Evolutionary conservation across 495 filamentous ascomycete species (phyloP).

Genomic region (Aspergillus funiculosus): DNA sequence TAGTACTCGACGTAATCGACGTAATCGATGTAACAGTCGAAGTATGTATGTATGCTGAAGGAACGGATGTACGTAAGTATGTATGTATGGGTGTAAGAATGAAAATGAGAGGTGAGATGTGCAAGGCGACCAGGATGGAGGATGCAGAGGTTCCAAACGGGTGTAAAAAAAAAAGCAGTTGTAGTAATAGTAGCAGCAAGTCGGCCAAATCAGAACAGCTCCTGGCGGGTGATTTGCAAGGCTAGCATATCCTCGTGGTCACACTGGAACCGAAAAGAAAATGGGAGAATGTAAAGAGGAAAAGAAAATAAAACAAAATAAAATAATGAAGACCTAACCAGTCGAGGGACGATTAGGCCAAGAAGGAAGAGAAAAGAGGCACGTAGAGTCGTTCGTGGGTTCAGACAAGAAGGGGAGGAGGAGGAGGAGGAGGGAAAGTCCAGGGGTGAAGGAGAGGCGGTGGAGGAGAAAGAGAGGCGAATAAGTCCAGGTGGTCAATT

Average conservation of each 20-base stretch:
- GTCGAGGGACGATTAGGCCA: slow-evolving; percentile 10
- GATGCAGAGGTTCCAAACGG: slow-evolving; percentile 21
- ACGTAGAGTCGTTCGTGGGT: too few species aligned
- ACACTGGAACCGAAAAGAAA: slow-evolving; percentile 17
- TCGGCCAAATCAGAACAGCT: slow-evolving; percentile 26
- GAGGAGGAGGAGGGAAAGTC: slow-evolving; percentile 18
- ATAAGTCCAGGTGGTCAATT: slow-evolving; percentile 25
- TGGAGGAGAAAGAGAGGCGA: slow-evolving; percentile 18
- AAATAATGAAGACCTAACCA: slow-evolving; percentile 14
- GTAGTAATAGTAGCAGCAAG: slow-evolving; percentile 16
- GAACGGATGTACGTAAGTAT: slow-evolving; percentile 17
- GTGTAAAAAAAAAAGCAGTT: too few species aligned
- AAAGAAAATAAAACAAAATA: slow-evolving; percentile 2
- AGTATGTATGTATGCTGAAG: slow-evolving; percentile 11
- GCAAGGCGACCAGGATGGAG: slow-evolving; percentile 20
- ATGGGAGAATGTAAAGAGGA: neutral
- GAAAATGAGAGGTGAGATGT: slow-evolving; percentile 10
- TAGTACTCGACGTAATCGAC: too few species aligned
- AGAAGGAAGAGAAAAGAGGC: too few species aligned
- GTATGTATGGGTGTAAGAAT: slow-evolving; percentile 2
- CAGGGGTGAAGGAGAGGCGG: slow-evolving; percentile 24
- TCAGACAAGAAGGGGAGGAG: slow-evolving; percentile 12
- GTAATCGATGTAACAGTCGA: slow-evolving; percentile 4
- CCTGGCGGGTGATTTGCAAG: slow-evolving; percentile 30
- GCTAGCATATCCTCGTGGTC: slow-evolving; percentile 31